Base-by-base conservation (phyloP, 495 filamentous ascomycete genomes). In the Gamarada debralockiae region DNA sequence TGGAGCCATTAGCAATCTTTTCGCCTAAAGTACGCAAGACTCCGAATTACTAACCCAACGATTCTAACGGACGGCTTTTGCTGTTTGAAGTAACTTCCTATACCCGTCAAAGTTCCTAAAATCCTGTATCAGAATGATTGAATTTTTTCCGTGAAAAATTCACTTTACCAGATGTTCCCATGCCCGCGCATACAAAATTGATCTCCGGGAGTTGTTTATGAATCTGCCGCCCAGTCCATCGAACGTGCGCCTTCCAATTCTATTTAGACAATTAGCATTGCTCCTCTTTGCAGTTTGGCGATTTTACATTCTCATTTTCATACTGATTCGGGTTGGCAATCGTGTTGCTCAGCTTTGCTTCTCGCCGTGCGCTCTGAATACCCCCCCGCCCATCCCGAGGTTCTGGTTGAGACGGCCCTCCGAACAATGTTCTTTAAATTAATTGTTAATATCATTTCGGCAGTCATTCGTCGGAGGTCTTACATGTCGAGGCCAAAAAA, bases 171-270 rank as follows among this genome's bases (percentile, higher is more conserved):
- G 68, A 65, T 3, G 78, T 84, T 13, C 81, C 81, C 67, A 84
- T 74, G 2, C 76, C 75, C 14, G 76, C 72, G 55, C 78, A 82
- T 27, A 84, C 68, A 3, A 84, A 67, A 46, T 74, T 80, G 52
- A 82, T 75, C 50, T 81, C 72, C 0, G 79, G 80, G 2, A 82
- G 61, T 50, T 84, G 80, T 50, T 65, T 73, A 51, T 73, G 67
- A 42, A 84, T 78, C 53, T 83, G 80, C 0, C 77, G 75, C 1
- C 79, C 81, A 0, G 80, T 83, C 80, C 79, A 82, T 38, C 73
- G 73, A 24, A 77, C 61, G 55, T 84, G 81, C n/a, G 80, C 66
- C 54, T 73, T 70, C 74, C 78, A 83, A 50, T 83, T 83, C 63
- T 77, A 57, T n/a, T n/a, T n/a, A n/a, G n/a, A n/a, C n/a, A n/a